Conservation (phyloP, 2,329 filamentous ascomycete species). For the Pochonia chlamydosporia region DNA sequence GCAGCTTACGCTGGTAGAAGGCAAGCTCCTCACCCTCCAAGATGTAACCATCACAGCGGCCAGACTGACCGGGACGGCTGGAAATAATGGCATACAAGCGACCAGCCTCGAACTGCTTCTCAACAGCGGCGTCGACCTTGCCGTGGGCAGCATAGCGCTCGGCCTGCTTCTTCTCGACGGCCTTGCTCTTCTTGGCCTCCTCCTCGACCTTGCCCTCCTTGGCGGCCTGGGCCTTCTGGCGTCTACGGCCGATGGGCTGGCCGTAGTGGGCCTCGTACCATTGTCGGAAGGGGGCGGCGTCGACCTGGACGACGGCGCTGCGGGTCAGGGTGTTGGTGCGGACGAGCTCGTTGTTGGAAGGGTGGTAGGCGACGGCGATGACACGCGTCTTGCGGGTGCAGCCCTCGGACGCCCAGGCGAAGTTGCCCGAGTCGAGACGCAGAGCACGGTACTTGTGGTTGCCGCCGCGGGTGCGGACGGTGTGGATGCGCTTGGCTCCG, state of each 20-base stretch:
- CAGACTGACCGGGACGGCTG: conserved; percentile 93
- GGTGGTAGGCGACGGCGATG: conserved; percentile 97
- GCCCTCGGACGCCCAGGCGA: conserved; percentile 98
- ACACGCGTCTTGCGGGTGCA: conserved; percentile 98
- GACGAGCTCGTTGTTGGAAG: conserved; percentile 99
- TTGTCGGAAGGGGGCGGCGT: conserved; percentile 97
- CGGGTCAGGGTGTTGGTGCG: conserved; percentile 99
- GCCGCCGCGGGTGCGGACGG: conserved; percentile 93
- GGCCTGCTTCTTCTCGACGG: conserved; percentile 94
- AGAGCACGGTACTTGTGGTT: conserved; percentile 99
- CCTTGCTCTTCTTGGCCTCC: conserved; percentile 88
- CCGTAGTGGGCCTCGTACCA: conserved; percentile 99
- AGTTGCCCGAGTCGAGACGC: conserved; percentile 98
- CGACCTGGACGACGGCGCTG: conserved; percentile 96
- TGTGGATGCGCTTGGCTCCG: conserved; percentile 91
- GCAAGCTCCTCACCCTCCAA: conserved; percentile 98
- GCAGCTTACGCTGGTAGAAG: conserved; percentile 99
- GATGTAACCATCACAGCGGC: conserved; percentile 94
- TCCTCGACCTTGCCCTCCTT: conserved; percentile 57
- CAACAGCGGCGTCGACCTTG: conserved; percentile 88
- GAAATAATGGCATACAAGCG: conserved; percentile 91
- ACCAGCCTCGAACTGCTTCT: conserved; percentile 99
- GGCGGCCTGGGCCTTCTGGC: conserved; percentile 70
- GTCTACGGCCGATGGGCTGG: conserved; percentile 77
- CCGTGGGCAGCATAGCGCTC: conserved; percentile 73